Evolutionary conservation across 2,329 filamentous ascomycete species (phyloP), one percentile per base, ranked within the genome.

Genomic region (Pseudogymnoascus sp.): DNA sequence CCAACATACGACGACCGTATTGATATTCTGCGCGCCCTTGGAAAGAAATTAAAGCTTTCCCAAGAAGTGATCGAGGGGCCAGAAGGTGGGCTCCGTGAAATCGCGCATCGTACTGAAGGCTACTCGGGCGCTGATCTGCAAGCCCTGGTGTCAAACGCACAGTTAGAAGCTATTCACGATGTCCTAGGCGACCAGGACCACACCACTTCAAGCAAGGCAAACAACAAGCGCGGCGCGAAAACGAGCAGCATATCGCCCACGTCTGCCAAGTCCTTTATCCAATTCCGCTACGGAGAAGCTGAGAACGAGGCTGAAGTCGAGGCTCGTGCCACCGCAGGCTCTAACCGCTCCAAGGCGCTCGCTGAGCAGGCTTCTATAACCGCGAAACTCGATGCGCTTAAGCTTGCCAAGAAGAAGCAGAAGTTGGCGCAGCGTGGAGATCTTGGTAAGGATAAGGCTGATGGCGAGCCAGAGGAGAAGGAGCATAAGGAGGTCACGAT

Each of bases 141-240:
- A 74, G 94, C 93, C 0, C 83, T 99, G 5, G 87, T 97, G 44
- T 97, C 96, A 70, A 99, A 99, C 68, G 92, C 94, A 0, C 94
- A 99, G 73, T 82, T 99, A 5, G 93, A 97, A 77, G 94, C 94
- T 29, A 97, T 99, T 66, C 94, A 99, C 72, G 92, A 97, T 68
- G 86, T 95, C 2, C 83, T 99, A 0, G 88, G 85, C 61, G 84
- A 87, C 69, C 79, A 85, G 31, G 78, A 82, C 35, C 69, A 72
- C 29, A 68, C 70, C 27, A 67, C 65, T 7, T 64, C 67, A 5
- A 74, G 67, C 21, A 70, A 75, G 21, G 61, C 71, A n/a, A 64
- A 64, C 15, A 72, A 68, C 60, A 66, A 63, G 51, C 65, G 55
- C 8, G 66, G 15, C 9, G 27, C 35, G 10, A 61, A 29, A 68